phyloP scores from a whole-genome alignment of 75 land plant species.

The Azolla pinnata region DNA sequence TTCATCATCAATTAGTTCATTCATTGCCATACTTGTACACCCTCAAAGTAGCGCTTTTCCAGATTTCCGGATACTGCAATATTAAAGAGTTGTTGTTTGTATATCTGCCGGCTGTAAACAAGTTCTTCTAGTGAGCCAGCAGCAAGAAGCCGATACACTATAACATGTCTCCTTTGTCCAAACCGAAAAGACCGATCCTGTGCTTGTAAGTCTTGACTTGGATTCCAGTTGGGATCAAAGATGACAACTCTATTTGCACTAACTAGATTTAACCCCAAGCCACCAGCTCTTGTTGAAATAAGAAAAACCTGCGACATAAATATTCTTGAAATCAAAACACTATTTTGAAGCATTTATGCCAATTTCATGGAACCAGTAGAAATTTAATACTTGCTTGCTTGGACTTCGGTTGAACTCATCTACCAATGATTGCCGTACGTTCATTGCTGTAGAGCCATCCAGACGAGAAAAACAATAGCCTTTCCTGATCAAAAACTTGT shows the following conservation, averaged over 20 bases:
- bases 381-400: slow-evolving; percentile 62
- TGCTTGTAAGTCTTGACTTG: slow-evolving; percentile 85
- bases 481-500: slow-evolving; percentile 78
- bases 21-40: slow-evolving; percentile 99
- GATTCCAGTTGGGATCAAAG: slow-evolving; percentile 98
- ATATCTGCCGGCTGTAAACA: slow-evolving; percentile 78
- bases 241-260: slow-evolving; percentile 96
- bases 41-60: slow-evolving; percentile 95
- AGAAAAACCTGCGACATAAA: slow-evolving; percentile 71
- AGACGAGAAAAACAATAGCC: slow-evolving; percentile 85
- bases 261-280: slow-evolving; percentile 82
- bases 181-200: slow-evolving; percentile 91
- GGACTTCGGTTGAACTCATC: slow-evolving; percentile 91
- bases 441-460: slow-evolving; percentile 93
- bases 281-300: slow-evolving; percentile 92
- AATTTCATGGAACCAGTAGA: background rate
- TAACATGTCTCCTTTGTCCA: slow-evolving; percentile 88
- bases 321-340: slow-evolving; percentile 6
- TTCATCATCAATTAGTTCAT: too few species aligned
- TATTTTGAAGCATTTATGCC: background rate
- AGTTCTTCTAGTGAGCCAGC: slow-evolving; percentile 96
- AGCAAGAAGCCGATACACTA: slow-evolving; percentile 80
- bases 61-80: slow-evolving; percentile 89
- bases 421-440: slow-evolving; percentile 64
- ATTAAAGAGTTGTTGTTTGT: slow-evolving; percentile 90